Evolutionary conservation across 2,329 filamentous ascomycete species (phyloP).

Genomic region (Scopulariopsis brevicaulis): DNA sequence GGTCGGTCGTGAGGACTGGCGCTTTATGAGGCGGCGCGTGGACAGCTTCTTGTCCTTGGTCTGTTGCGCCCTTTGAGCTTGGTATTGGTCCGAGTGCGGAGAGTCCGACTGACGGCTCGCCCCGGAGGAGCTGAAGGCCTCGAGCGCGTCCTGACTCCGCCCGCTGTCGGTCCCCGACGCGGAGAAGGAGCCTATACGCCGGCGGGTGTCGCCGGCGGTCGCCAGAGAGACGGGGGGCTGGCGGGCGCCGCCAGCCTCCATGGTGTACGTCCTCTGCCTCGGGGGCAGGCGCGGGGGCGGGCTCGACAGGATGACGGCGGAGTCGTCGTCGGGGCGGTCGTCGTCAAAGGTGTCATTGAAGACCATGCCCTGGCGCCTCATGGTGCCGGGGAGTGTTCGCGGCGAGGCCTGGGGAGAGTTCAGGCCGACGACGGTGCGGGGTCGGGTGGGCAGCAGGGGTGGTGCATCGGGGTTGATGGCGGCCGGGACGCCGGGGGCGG

Average conservation of each 20-base stretch:
- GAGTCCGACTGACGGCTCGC: not conserved
- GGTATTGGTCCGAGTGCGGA: constrained; percentile 12
- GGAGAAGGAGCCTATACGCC: constrained; percentile 61
- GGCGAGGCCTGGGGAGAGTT: constrained; percentile 14
- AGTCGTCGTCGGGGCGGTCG: constrained; percentile 30
- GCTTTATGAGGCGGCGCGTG: constrained; percentile 42
- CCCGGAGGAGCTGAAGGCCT: constrained; percentile 29
- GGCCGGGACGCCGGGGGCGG: not conserved
- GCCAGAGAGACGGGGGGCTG: constrained; percentile 25
- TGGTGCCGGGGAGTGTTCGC: constrained; percentile 15
- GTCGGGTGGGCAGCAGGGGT: not conserved
- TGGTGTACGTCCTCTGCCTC: constrained; percentile 43
- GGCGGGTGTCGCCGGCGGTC: constrained; percentile 37
- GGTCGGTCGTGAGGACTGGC: constrained; percentile 41
- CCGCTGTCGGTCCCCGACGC: constrained; percentile 44
- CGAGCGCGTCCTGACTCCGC: constrained; percentile 24
- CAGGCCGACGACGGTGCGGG: constrained; percentile 14
- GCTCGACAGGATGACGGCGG: constrained; percentile 21
- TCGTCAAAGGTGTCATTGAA: constrained; percentile 45
- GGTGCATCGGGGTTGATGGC: not conserved
- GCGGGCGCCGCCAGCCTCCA: constrained; percentile 39
- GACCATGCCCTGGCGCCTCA: constrained; percentile 45
- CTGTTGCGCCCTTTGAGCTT: constrained; percentile 12
- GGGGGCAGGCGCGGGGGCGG: constrained; percentile 11
- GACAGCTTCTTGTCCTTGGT: constrained; percentile 31